A percentile compares a stretch with the other conserved stretches of the same genome.
phyloP scores from a whole-genome alignment of 1,284 basidiomycete genomes.

The Stygiomarasmius scandens region DNA sequence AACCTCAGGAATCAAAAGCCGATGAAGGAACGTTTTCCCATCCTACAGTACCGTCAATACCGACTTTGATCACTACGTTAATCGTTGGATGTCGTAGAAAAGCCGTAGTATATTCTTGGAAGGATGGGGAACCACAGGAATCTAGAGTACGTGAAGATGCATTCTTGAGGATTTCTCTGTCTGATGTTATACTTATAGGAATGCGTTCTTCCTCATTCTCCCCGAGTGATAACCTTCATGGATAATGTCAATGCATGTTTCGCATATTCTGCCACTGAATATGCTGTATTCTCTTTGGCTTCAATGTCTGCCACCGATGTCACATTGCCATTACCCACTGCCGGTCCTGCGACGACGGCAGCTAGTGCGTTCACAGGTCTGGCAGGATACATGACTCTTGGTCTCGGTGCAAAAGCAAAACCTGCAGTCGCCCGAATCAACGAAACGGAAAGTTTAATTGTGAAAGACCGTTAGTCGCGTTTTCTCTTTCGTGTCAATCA shows the following conservation, averaged over 20 bases:
- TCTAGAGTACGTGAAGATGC: conserved; percentile 55
- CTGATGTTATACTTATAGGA: conserved; percentile 53
- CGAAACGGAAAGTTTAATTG: conserved; percentile 73
- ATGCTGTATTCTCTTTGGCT: conserved; percentile 72
- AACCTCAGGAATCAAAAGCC: conserved; percentile 26
- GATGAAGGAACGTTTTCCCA: conserved; percentile 28
- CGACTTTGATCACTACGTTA: conserved; percentile 72
- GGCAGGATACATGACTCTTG: conserved; percentile 88
- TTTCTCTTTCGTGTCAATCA: not conserved
- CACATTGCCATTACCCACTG: conserved; percentile 48
- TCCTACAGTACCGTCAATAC: conserved; percentile 49
- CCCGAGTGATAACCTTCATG: conserved; percentile 74
- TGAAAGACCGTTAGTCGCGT: conserved; percentile 74
- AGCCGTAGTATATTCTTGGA: conserved; percentile 86
- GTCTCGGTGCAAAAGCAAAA: conserved; percentile 73
- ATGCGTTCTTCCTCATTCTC: conserved; percentile 81
- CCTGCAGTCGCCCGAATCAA: conserved; percentile 64
- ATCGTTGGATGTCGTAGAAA: conserved; percentile 87
- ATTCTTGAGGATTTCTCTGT: conserved; percentile 5
- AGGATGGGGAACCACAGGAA: conserved; percentile 80
- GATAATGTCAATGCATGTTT: conserved; percentile 68
- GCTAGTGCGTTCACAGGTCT: conserved; percentile 79
- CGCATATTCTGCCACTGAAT: conserved; percentile 77
- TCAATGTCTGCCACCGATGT: conserved; percentile 64
- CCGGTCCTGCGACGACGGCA: conserved; percentile 47